Base-by-base conservation (phyloP, 192 early-diverging fungal species). In the Funneliformis mosseae region DNA sequence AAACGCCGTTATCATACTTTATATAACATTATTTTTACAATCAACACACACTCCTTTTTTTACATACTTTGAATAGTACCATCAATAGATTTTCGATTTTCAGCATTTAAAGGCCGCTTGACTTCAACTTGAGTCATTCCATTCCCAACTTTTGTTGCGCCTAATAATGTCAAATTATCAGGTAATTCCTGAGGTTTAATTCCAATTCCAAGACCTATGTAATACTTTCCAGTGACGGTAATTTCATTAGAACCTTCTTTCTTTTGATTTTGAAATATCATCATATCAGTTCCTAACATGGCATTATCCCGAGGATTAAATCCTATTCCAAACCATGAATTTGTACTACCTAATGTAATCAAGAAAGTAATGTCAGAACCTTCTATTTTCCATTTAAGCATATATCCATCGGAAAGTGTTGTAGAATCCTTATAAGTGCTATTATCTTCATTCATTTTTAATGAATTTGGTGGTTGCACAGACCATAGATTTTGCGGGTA, bases 291-390 rank as follows among this genome's bases (percentile, higher is more conserved):
- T 7, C 27, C 45, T 11, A 11, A 46, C 71, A 73, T 73, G 1
- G 43, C 71, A 27, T 48, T 28, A 43, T n/a, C 71, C n/a, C 18
- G 7, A 45, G 71, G 46, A 45, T 48, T 48, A 43, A 73, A 43
- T 43, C 71, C 71, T 27, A 73, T 27, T n/a, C 42, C 71, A 73
- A 73, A 73, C 71, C 71, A 73, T 2, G 42, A 16, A 45, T 73
- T 73, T 48, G 46, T 25, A n/a, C 42, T 48, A 8, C 41, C 11
- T n/a, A 73, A 14, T 27, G 41, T 48, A 38, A 73, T 48, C n/a
- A 73, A 25, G 46, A 73, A 73, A 21, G 28, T n/a, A 48, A 73
- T 73, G 12, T 50, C 33, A 4, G 41, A 18, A 5, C 21, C 11
- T 12, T 73, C 42, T 7, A 73, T 43, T n/a, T 23, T 43, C 71